Evolutionary conservation across 2,329 filamentous ascomycete species (phyloP).

Genomic region (Aspergillus niger): DNA sequence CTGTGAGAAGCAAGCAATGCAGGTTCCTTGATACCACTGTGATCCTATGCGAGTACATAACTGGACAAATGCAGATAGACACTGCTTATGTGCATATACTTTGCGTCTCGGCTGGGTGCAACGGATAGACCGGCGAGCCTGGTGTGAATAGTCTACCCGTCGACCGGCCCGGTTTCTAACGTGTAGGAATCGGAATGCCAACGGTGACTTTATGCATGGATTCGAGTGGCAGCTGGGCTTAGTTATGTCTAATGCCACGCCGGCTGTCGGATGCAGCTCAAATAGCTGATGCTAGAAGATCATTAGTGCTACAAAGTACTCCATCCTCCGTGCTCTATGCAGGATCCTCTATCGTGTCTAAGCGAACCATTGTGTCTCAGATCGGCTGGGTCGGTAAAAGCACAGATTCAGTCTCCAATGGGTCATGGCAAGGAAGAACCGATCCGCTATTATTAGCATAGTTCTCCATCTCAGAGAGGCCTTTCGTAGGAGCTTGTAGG

Average conservation of each 20-base stretch:
- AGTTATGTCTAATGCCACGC: not conserved
- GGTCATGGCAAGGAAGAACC: not conserved
- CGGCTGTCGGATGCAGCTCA: not conserved
- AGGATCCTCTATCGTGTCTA: not conserved
- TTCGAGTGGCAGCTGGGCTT: not conserved
- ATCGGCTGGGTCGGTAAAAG: not conserved
- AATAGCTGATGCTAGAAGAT: not conserved
- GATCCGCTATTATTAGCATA: not conserved
- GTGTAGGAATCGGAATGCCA: not conserved
- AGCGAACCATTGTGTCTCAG: not conserved
- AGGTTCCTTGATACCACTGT: no score
- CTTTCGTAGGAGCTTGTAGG: not conserved
- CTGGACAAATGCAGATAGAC: not conserved
- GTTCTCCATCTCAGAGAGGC: not conserved
- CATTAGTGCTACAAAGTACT: not conserved
- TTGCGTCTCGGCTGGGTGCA: not conserved
- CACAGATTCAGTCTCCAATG: not conserved
- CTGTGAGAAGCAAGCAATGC: not conserved
- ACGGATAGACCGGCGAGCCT: not conserved
- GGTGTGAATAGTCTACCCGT: not conserved
- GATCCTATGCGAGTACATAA: not conserved
- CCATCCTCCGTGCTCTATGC: not conserved
- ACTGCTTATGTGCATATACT: not conserved
- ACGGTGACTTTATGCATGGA: not conserved
- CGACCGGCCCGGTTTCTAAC: not conserved